Conservation (phyloP, 1,284 basidiomycete species). For the Cryptococcus wingfieldii region DNA sequence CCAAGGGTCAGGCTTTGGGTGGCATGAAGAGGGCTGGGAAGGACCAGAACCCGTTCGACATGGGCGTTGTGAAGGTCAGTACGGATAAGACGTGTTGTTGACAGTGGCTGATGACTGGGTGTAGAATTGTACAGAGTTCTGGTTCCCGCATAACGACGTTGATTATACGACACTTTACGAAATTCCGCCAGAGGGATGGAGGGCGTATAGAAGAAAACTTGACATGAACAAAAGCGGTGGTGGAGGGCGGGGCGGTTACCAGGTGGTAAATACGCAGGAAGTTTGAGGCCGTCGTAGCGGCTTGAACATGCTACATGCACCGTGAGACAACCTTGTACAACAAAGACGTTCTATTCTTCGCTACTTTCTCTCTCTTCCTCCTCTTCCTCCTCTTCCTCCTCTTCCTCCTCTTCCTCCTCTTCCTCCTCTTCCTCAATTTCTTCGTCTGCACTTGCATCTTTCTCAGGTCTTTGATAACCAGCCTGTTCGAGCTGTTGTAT, state of each 20-base stretch:
- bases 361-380: slow-evolving; percentile 1
- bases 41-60: slow-evolving; percentile 87
- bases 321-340: not conserved
- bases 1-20: slow-evolving; percentile 77
- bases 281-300: not conserved
- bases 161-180: slow-evolving; percentile 89
- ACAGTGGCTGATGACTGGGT: not conserved
- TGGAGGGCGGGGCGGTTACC: slow-evolving; percentile 26
- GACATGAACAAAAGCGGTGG: slow-evolving; percentile 14
- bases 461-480: slow-evolving; percentile 12
- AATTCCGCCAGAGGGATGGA: slow-evolving; percentile 63
- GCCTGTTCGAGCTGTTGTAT: slow-evolving; percentile 11
- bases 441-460: not conserved
- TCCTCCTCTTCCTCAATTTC: slow-evolving; percentile 1
- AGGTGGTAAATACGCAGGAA: slow-evolving; percentile 22
- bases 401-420: slow-evolving; percentile 5
- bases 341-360: not conserved
- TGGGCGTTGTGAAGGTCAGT: slow-evolving; percentile 61
- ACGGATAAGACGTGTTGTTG: not conserved
- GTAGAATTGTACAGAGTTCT: slow-evolving; percentile 91
- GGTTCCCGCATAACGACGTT: slow-evolving; percentile 78
- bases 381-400: slow-evolving; percentile 4
- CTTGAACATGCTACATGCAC: not conserved
- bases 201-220: slow-evolving; percentile 34
- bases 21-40: slow-evolving; percentile 62